Base-by-base conservation (phyloP, 192 early-diverging fungal genomes). In the Diversispora eburnea region DNA sequence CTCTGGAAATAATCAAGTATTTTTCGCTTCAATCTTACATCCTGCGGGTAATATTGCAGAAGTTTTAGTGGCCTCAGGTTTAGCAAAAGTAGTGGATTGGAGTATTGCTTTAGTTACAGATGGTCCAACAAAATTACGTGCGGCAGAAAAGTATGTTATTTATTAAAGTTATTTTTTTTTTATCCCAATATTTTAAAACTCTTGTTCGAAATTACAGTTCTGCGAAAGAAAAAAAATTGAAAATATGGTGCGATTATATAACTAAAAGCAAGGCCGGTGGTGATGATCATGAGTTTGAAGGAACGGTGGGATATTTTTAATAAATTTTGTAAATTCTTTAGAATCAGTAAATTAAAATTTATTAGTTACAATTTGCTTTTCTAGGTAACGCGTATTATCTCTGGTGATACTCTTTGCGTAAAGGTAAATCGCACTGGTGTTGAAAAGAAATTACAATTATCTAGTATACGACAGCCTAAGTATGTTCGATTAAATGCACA, bases 41-140 rank as follows among this genome's bases (percentile, higher is more conserved):
- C 92, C 94, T 13, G 91, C 87, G 6, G 96, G 96, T 60, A 94
- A 94, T 76, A 99, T 99, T 79, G 87, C 92, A 48, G 95, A 98
- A 77, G 89, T 88, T 33, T 80, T 99, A 41, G 78, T 99, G 20
- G 65, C 82, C 13, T 87, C 86, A 71, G 94, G 93, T 41, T 85
- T 95, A 58, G 98, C 95, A 17, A 92, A 89, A 70, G 87, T 93
- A 52, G 91, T 89, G 20, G 96, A 97, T 64, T 92, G 93, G 92
- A 94, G 91, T 69, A 87, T 91, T 20, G 81, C 89, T 3, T 71
- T 91, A 59, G 87, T 91, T n/a, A 92, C 91, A 15, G 87, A 86
- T 41, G 90, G 88, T 20, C 85, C 91, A 20, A 80, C 80, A 10
- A 86, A 87, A 39, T 84, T 95, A 66, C 86, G 92, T 19, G 85